Evolutionary conservation across 257 asterid genomes (phyloP), one percentile per base, ranked within the genome.

Genomic region (Handroanthus guayacan): DNA sequence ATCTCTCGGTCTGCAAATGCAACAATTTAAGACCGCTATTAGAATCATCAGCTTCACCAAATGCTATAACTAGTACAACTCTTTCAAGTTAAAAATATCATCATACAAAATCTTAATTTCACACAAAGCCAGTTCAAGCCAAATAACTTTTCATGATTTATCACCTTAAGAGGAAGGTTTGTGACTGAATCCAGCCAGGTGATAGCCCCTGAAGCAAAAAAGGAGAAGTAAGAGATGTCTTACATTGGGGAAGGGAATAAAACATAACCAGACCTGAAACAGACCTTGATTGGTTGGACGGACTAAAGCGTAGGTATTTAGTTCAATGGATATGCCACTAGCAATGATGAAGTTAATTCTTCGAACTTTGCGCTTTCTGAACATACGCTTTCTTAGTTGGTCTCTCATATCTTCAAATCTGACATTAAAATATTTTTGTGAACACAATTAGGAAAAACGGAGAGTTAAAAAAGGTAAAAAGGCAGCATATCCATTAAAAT

Each of bases 201-300:
- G 76, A 91, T 87, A 37, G 82, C 75, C 74, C 99, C 99, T 94
- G 86, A 78, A 83, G 80, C 75, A 76, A 54, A 44, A 62, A 78
- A 57, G 72, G 79, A 67, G 78, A 72, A 61, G 61, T 84, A 39
- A 78, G 74, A 44, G 62, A 75, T 73, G 69, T 39, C 61, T 66
- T 58, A 38, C 62, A 69, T 37, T 25, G 51, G 75, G 48, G 34
- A 63, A 78, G 69, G 43, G 9, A 17, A 75, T 51, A 38, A 45
- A 78, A 71, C 45, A 63, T 55, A 64, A 18, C 68, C 18, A 71
- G 54, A 56, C 66, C 71, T 56, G 62, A 54, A 79, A 80, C 86
- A 70, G 74, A 90, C 99, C 98, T 77, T 96, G 93, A 82, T 84
- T 89, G 72, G 99, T 89, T 64, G 98, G 99, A 76, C 98, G 99